A percentile compares a stretch with the other conserved stretches of the same genome.
Conservation (phyloP, 805 yeast species). For the Zygotorulaspora sp. region DNA sequence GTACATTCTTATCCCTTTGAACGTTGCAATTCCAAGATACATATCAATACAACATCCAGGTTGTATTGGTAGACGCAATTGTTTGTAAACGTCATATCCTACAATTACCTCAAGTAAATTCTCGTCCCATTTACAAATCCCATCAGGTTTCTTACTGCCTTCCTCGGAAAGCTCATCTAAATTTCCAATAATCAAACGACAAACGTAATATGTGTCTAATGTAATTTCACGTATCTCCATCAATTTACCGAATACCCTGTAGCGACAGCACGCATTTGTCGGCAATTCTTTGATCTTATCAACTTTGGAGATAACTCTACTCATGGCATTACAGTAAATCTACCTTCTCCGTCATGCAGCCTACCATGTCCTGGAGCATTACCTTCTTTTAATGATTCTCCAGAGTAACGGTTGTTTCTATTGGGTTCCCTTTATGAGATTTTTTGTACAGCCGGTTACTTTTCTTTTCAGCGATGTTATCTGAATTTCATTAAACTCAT, state of each 20-base stretch:
- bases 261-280: constrained; percentile 5
- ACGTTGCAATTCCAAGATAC: constrained; percentile 11
- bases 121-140: too few species aligned
- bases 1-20: constrained; percentile 4
- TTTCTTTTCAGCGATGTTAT: neutral
- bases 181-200: constrained; percentile 11
- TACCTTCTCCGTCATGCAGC: neutral
- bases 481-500: neutral
- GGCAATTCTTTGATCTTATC: constrained; percentile 4
- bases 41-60: constrained; percentile 19
- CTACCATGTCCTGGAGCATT: too few species aligned
- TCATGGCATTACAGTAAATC: constrained; percentile 6
- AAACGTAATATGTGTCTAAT: constrained; percentile 6
- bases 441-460: neutral
- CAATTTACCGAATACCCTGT: constrained; percentile 17
- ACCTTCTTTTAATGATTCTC: too few species aligned
- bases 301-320: constrained; percentile 13
- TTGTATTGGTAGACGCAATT: constrained; percentile 3
- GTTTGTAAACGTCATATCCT: constrained; percentile 8
- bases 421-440: neutral
- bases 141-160: constrained; percentile 1
- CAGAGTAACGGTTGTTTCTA: neutral
- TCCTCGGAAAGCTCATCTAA: constrained; percentile 7
- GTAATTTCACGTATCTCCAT: constrained; percentile 12
- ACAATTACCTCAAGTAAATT: constrained; percentile 10